Base-by-base conservation (phyloP, 2,329 filamentous ascomycete genomes). In the Fusarium multiceps region DNA sequence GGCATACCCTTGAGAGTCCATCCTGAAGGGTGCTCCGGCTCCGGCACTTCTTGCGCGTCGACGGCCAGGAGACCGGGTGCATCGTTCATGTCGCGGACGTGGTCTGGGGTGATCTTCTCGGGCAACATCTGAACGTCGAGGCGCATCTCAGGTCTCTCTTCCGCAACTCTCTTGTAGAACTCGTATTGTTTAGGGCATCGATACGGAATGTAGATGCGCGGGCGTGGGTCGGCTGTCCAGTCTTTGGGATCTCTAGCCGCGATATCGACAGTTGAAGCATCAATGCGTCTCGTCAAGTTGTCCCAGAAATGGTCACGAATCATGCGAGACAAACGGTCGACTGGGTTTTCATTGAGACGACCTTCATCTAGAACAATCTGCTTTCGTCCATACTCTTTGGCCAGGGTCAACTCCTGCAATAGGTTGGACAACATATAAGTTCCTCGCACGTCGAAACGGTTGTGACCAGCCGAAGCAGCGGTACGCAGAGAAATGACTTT, bases 391-490 rank as follows among this genome's bases (percentile, higher is more conserved):
- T 93, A 94, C 78, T 97, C 92, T 84, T 97, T 91, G 70, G 96
- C 96, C 72, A 98, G 87, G 2, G 92, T 96, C 71, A 99, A 87
- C 82, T 99, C 96, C 81, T 99, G 96, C 42, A 98, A 86, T 47
- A 98, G 88, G 79, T 98, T 99, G 68, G 95, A 97, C 63, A 99
- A 88, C 91, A 97, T 97, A 81, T 99, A 99, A 32, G 93, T 98
- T 75, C 96, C 96, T 71, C 95, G 92, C 67, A 99, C 89, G 78
- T 98, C 94, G 80, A 95, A 94, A 69, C 90, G 90, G 76, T 94
- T 95, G 83, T 92, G 89, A 43, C 94, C 95, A 72, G 92, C 93
- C 37, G 94, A 98, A 23, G 88, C 91, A 28, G 92, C 92, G 5
- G 95, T 98, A 69, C 93, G 92, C 40, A 98, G 84, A 40, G 92